phyloP scores from a whole-genome alignment of 768 basidiomycete species.

The Termitomyces sp. region DNA sequence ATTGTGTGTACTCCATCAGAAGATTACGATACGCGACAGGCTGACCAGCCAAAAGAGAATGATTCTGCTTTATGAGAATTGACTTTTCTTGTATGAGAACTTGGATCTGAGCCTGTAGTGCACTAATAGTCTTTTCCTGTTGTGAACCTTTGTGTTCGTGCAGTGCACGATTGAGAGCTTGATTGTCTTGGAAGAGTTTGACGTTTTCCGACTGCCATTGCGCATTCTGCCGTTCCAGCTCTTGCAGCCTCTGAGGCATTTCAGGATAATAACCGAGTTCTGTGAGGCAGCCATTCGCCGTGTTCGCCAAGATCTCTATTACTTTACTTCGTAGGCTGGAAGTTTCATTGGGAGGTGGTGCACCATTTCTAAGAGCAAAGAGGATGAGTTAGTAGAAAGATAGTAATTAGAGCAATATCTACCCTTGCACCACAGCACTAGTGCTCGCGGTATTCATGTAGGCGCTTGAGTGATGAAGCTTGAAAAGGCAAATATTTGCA shows the following conservation, averaged over 20 bases:
- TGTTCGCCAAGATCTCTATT: constrained; percentile 37
- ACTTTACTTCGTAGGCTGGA: constrained; percentile 27
- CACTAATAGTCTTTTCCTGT: constrained; percentile 14
- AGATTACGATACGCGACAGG: constrained; percentile 14
- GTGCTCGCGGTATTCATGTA: constrained; percentile 6
- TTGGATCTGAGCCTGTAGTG: constrained; percentile 19
- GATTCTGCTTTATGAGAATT: constrained; percentile 13
- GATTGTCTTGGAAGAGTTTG: constrained; percentile 35
- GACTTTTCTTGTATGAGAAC: constrained; percentile 15
- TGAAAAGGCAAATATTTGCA: not conserved
- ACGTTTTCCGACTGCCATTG: constrained; percentile 30
- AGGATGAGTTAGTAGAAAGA: not conserved
- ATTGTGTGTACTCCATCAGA: constrained; percentile 13
- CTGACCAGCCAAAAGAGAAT: constrained; percentile 10
- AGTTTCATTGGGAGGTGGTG: not conserved
- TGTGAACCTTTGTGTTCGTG: constrained; percentile 17
- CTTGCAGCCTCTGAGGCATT: constrained; percentile 30
- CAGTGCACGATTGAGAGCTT: constrained; percentile 20
- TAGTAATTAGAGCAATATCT: not conserved
- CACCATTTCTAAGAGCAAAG: constrained; percentile 1
- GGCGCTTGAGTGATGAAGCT: not conserved
- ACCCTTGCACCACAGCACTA: constrained; percentile 1
- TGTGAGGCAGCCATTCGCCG: constrained; percentile 38
- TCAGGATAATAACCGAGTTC: constrained; percentile 44
- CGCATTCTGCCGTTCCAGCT: constrained; percentile 24